Conservation (phyloP, 2,329 filamentous ascomycete species). For the Dothideomycetidae sp. region DNA sequence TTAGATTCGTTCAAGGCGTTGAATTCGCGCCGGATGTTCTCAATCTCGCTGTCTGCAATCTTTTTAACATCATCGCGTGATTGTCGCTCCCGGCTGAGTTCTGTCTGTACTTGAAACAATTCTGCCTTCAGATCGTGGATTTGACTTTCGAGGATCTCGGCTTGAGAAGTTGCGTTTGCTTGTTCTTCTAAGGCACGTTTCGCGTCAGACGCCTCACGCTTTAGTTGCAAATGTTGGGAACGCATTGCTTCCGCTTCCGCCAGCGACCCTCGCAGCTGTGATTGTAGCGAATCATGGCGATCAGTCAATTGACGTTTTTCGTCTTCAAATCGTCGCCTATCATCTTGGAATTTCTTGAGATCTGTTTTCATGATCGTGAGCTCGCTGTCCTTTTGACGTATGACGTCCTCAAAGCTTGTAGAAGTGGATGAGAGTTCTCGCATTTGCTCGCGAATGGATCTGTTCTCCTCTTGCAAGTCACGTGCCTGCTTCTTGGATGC, state of each 20-base stretch:
- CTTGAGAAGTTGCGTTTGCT: constrained; percentile 78
- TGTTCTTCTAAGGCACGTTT: constrained; percentile 76
- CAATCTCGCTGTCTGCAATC: constrained; percentile 76
- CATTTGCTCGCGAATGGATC: constrained; percentile 69
- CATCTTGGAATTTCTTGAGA: constrained; percentile 66
- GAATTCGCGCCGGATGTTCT: constrained; percentile 70
- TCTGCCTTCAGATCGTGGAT: constrained; percentile 76
- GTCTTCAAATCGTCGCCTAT: constrained; percentile 62
- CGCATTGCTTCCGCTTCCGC: constrained; percentile 78
- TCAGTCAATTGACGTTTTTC: constrained; percentile 57
- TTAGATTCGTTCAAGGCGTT: constrained; percentile 83
- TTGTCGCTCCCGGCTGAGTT: constrained; percentile 80
- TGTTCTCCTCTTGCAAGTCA: constrained; percentile 66
- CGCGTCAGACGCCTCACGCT: constrained; percentile 79
- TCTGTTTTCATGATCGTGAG: constrained; percentile 72
- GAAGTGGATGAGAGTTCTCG: constrained; percentile 79
- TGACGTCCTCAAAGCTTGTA: constrained; percentile 86
- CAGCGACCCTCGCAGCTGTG: constrained; percentile 67
- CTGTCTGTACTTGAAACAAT: constrained; percentile 70
- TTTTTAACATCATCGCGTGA: constrained; percentile 88
- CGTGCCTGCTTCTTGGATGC: constrained; percentile 58
- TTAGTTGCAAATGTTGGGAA: constrained; percentile 67
- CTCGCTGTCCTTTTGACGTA: constrained; percentile 89
- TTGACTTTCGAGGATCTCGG: constrained; percentile 75
- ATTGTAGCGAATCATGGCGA: constrained; percentile 67